Evolutionary conservation across 2,329 filamentous ascomycete genomes (phyloP).

Genomic region (Aureobasidium sp.): DNA sequence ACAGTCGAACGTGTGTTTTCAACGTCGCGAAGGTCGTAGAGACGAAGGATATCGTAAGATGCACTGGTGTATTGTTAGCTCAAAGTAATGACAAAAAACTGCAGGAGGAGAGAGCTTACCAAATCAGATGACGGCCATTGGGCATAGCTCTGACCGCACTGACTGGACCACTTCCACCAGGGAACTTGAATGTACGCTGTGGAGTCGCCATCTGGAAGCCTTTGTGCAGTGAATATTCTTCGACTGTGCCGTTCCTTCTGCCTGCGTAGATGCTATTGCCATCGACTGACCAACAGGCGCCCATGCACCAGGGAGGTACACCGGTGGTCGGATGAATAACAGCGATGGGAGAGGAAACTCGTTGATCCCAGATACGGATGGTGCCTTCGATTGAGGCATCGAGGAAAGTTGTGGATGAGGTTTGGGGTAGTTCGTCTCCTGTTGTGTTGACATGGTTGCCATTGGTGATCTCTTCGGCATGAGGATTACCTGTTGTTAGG

Average conservation of each 20-base stretch:
- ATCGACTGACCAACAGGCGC: slow-evolving; percentile 90
- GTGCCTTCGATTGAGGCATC: slow-evolving; percentile 81
- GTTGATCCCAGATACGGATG: slow-evolving; percentile 86
- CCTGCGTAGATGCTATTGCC: slow-evolving; percentile 94
- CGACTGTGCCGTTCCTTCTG: slow-evolving; percentile 81
- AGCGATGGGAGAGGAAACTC: slow-evolving; percentile 67
- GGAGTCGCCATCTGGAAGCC: slow-evolving; percentile 56
- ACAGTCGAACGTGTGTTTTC: slow-evolving; percentile 57
- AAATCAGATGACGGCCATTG: slow-evolving; percentile 85
- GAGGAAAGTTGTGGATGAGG: slow-evolving; percentile 73
- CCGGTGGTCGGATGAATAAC: slow-evolving; percentile 64
- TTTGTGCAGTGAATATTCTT: slow-evolving; percentile 86
- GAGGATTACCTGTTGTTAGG: slow-evolving; percentile 41
- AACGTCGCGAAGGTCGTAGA: slow-evolving; percentile 69
- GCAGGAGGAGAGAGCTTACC: slow-evolving; percentile 40
- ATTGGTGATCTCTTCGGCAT: slow-evolving; percentile 36
- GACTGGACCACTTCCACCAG: slow-evolving; percentile 79
- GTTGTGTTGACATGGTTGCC: slow-evolving; percentile 15
- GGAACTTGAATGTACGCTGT: slow-evolving; percentile 76
- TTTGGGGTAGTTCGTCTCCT: slow-evolving; percentile 34
- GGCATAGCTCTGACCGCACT: slow-evolving; percentile 84
- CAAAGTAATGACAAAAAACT: not conserved
- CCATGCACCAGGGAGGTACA: slow-evolving; percentile 95
- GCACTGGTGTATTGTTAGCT: slow-evolving; percentile 46
- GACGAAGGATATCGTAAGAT: slow-evolving; percentile 82